Evolutionary conservation across 2,329 filamentous ascomycete genomes (phyloP), one percentile per base, ranked within the genome.

Genomic region (Fusarium pseudoanthophilum): DNA sequence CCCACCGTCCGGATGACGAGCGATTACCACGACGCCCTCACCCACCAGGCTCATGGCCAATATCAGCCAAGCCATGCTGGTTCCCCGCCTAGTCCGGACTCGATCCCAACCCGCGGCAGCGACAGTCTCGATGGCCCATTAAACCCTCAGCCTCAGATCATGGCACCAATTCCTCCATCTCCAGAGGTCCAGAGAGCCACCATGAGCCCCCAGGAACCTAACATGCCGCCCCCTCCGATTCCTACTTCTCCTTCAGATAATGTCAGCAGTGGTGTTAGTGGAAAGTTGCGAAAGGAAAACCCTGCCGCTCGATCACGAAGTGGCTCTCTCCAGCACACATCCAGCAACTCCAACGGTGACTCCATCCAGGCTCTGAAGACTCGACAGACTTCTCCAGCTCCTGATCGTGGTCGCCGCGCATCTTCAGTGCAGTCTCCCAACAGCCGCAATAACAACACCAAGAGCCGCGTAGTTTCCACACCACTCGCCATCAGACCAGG

Each of bases 391-490:
- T 82, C 82, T 16, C 79, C 84, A 9, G 77, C 79, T 8, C 75
- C 81, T 42, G 83, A 85, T 4, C 82, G 86, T 34, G 83, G 81
- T 39, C 78, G 83, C 14, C 83, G 87, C 62, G 87, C 86, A 74
- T 83, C 83, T 34, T 88, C 87, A 16, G 86, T 84, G 3, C 87
- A 88, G 48, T 83, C 83, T 4, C 72, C 77, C 8, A 70, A 72
- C 11, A 67, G 73, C 20, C 79, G 81, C 55, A 70, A 71, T 28
- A 71, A 56, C 14, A 74, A 72, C 51, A 79, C 74, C 52, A 78
- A 76, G 72, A 83, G 78, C 40, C 80, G 82, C 9, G 74, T 80
- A 20, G 77, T 82, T 7, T 67, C 77, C 60, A 61, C 82, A 77
- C 61, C 81, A 77, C 11, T 80, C 79, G 57, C 82, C 72, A 55